Conservation (phyloP, 1,139 yeast species). For the Protomyces macrosporus region DNA sequence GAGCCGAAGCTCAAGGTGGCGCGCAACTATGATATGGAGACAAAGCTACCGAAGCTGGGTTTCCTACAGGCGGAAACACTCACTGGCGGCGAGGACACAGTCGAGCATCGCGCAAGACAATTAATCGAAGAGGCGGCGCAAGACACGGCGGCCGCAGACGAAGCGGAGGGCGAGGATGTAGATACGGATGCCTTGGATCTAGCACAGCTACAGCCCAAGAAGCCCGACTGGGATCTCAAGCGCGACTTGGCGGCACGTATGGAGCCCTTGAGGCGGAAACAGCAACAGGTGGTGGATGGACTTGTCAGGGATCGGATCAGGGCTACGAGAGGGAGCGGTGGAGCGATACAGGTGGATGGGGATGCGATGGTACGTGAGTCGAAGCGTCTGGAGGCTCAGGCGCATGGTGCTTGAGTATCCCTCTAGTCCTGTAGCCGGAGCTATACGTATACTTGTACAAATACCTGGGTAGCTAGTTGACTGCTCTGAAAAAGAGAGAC, state of each 20-base stretch:
- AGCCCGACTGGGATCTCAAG: constrained; percentile 43
- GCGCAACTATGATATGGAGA: constrained; percentile 41
- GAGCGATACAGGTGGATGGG: background rate
- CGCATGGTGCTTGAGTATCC: background rate
- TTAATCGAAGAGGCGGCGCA: constrained; percentile 26
- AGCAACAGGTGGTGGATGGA: constrained; percentile 41
- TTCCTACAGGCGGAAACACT: constrained; percentile 37
- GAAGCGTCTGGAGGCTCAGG: background rate
- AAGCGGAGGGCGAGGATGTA: constrained; percentile 21
- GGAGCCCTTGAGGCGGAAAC: constrained; percentile 40
- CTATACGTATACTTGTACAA: no score
- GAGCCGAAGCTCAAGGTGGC: constrained; percentile 5
- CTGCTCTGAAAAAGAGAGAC: no score
- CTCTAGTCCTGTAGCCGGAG: background rate
- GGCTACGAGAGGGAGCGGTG: background rate
- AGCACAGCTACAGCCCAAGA: constrained; percentile 37
- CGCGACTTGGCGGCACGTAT: constrained; percentile 42
- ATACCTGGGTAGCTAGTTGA: no score
- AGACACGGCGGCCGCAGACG: constrained; percentile 23
- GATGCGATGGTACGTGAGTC: background rate
- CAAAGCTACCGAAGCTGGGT: constrained; percentile 39
- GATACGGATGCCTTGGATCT: constrained; percentile 21
- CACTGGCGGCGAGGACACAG: constrained; percentile 36
- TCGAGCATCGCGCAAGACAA: constrained; percentile 34
- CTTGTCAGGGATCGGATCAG: constrained; percentile 41